Evolutionary conservation across 495 filamentous ascomycete species (phyloP).

Genomic region (Aspergillus avenaceus): DNA sequence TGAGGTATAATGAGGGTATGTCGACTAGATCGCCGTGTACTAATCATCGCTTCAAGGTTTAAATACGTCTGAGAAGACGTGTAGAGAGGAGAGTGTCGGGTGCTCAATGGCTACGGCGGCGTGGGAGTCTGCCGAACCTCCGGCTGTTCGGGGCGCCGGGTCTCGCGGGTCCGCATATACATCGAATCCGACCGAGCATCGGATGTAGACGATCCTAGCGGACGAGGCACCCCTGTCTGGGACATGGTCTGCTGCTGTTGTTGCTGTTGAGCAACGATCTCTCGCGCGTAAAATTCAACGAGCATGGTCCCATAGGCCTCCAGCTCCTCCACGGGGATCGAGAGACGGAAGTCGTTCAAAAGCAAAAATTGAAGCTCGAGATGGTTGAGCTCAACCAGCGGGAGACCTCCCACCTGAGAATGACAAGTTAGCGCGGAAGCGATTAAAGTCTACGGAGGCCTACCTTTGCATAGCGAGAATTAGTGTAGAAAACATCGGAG

Average conservation of each 20-base stretch:
- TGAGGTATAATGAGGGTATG: conserved; percentile 13
- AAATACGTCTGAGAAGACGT: too few species aligned
- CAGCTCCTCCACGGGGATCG: conserved; percentile 89
- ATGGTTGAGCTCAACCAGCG: conserved; percentile 95
- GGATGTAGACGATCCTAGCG: conserved; percentile 14
- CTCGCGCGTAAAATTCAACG: conserved; percentile 94
- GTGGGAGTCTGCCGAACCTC: conserved; percentile 39
- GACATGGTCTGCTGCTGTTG: conserved; percentile 16
- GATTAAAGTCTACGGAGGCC: conserved; percentile 12
- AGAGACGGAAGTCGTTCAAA: conserved; percentile 94
- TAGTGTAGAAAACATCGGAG: conserved; percentile 98
- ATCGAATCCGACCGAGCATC: conserved; percentile 31
- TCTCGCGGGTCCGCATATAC: conserved; percentile 38
- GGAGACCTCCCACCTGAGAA: conserved; percentile 84
- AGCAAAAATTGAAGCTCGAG: conserved; percentile 95
- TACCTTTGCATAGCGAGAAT: conserved; percentile 99
- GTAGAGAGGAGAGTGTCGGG: neutral
- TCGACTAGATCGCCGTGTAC: too few species aligned
- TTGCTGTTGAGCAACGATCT: conserved; percentile 71
- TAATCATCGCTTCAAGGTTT: neutral
- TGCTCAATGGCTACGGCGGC: conserved; percentile 27
- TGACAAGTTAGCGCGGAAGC: neutral
- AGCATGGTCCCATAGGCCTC: conserved; percentile 99
- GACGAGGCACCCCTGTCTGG: conserved; percentile 19
- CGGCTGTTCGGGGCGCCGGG: conserved; percentile 20